These are phyloP conservation scores for Ophiostoma fasciatum DNA, from an alignment of 2,329 filamentous ascomycete species.

Conservation along the genomic window DNA sequence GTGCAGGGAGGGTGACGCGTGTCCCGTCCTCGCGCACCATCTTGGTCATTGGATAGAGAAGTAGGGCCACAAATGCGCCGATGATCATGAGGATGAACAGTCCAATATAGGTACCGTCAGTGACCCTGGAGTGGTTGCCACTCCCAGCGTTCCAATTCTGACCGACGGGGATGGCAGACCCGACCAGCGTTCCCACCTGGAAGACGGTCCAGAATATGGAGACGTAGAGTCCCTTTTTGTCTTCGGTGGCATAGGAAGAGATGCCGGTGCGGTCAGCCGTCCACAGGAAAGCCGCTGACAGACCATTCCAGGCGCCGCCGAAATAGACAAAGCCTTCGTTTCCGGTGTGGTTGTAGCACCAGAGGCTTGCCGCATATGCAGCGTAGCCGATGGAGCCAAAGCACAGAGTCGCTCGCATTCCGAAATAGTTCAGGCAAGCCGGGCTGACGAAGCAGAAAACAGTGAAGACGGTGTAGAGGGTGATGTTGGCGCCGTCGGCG, in stretches of 20 bases:
- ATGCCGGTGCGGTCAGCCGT: slow-evolving; percentile 11
- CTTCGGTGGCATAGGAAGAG: slow-evolving; percentile 11
- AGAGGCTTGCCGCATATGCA: slow-evolving; percentile 52
- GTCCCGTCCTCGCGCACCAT: slow-evolving; percentile 3
- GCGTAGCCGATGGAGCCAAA: slow-evolving; percentile 38
- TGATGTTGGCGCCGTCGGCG: slow-evolving; percentile 17
- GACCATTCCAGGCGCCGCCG: slow-evolving; percentile 31
- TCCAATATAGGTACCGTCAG: slow-evolving; percentile 14
- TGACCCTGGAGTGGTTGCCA: slow-evolving; percentile 6
- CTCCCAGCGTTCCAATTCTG: slow-evolving; percentile 5
- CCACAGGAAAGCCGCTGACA: slow-evolving; percentile 12
- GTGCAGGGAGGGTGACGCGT: background rate
- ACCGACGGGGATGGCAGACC: slow-evolving; percentile 14
- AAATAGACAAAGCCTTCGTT: slow-evolving; percentile 57
- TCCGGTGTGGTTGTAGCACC: slow-evolving; percentile 49
- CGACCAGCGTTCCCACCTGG: slow-evolving; percentile 14
- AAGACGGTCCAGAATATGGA: slow-evolving; percentile 14
- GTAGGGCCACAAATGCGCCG: slow-evolving; percentile 8
- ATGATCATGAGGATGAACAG: slow-evolving; percentile 15
- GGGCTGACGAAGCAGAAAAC: slow-evolving; percentile 52
- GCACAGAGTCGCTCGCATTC: background rate
- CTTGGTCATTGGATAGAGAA: slow-evolving; percentile 8
- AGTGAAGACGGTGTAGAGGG: slow-evolving; percentile 34
- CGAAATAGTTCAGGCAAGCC: slow-evolving; percentile 50
- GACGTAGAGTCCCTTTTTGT: slow-evolving; percentile 12